Percentiles rank a stretch among this genome's conserved stretches.
These are phyloP conservation scores for Nephelium lappaceum DNA, from an alignment of 345 rosid genomes.

Conservation along the genomic window DNA sequence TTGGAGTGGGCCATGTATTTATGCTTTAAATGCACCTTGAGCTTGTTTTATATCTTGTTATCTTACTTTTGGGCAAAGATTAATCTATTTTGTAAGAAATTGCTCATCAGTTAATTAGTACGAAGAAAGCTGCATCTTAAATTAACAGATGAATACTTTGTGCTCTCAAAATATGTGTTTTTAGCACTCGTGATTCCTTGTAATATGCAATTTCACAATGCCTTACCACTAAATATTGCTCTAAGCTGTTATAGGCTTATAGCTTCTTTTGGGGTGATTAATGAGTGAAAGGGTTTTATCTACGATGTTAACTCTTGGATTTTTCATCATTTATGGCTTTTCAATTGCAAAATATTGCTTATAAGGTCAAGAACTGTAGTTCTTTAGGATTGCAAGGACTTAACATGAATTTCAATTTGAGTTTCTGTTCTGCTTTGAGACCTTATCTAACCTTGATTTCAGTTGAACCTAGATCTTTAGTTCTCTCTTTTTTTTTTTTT, in stretches of 20 bases:
- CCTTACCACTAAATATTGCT: background rate
- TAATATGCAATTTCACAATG: background rate
- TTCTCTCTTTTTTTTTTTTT: background rate
- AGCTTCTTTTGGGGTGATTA: background rate
- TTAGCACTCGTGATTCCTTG: background rate
- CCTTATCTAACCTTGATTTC: slow-evolving; percentile 3
- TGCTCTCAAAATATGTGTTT: background rate
- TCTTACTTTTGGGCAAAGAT: background rate
- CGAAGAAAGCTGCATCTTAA: background rate
- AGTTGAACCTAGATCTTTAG: background rate
- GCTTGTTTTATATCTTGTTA: background rate
- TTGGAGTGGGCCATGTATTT: background rate
- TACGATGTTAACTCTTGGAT: background rate
- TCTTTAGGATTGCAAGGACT: background rate
- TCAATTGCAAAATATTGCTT: background rate
- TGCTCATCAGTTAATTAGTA: background rate
- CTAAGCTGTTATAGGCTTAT: background rate
- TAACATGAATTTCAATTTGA: background rate
- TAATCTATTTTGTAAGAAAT: background rate
- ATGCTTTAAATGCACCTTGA: background rate
- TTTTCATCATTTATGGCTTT: background rate
- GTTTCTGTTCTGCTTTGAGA: background rate
- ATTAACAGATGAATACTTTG: background rate
- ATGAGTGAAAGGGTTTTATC: background rate
- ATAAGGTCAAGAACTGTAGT: background rate